Base-by-base conservation (phyloP, 1,284 basidiomycete species). In the Moniliophthora roreri region DNA sequence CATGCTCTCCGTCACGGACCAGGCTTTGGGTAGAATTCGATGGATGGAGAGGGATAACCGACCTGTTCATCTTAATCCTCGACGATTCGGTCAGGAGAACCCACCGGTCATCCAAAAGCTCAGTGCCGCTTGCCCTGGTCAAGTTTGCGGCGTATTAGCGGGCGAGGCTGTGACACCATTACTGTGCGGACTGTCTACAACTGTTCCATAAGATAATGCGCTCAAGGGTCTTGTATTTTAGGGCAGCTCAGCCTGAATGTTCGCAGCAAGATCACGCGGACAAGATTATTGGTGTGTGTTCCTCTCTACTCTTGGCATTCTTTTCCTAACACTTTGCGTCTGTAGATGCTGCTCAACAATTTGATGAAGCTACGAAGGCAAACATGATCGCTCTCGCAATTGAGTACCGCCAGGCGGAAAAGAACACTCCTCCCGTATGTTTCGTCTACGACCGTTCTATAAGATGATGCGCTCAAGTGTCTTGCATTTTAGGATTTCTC, bases 261-360 rank as follows among this genome's bases (percentile, higher is more conserved):
- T 71, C 80, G 13, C 82, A 84, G 61, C 83, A 84, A 61, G 81
- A 84, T 61, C 67, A 79, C 65, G 81, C 81, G 2, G 82, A 85
- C 61, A 56, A 69, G 10, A 84, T 84, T 62, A 83, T 84, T 57
- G 78, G 80, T 80, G 63, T 24, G 74, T 62, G 28, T 16, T 16
- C 7, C 52, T 26, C 52, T 40, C 42, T 47, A 42, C 36, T 6
- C 32, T 24, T 13, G 16, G 23, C 24, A 37, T 50, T 34, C 46
- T 8, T 36, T 42, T 16, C 3, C n/a, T 21, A 36, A 45, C 40
- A n/a, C 39, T 23, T 39, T 40, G 35, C n/a, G 6, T 35, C 42
- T 55, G 34, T 47, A 82, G 81, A 83, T 63, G 76, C 76, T 7
- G 76, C 76, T 58, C 69, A 69, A 56, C 78, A 81, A 57, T 81